Evolutionary conservation across 805 yeast genomes (phyloP).

Genomic region (Saccharomycopsis guyanensis): DNA sequence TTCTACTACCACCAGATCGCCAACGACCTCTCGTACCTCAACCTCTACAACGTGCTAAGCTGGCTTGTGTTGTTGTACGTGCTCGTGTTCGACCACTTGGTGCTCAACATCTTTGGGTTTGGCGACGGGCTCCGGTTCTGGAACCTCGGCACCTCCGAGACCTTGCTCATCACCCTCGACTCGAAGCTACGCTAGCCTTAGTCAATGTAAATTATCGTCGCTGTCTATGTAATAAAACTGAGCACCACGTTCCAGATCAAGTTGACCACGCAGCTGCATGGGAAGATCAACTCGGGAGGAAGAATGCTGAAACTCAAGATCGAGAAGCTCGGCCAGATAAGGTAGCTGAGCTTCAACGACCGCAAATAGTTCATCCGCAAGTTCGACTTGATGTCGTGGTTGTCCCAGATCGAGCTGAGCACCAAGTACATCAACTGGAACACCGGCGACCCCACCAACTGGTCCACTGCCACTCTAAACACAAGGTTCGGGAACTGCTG

Average conservation of each 20-base stretch:
- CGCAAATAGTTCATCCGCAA: conserved; percentile 35
- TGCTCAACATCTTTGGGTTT: conserved; percentile 10
- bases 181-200: neutral
- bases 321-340: conserved; percentile 56
- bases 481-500: conserved; percentile 30
- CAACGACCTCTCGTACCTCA: conserved; percentile 18
- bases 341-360: conserved; percentile 44
- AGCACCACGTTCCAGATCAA: conserved; percentile 50
- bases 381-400: conserved; percentile 29
- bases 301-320: conserved; percentile 41
- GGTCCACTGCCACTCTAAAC: conserved; percentile 43
- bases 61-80: conserved; percentile 18
- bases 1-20: conserved; percentile 20
- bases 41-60: conserved; percentile 12
- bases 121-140: conserved; percentile 1
- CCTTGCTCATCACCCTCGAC: neutral
- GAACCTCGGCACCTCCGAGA: neutral
- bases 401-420: conserved; percentile 50
- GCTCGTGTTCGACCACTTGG: conserved; percentile 8
- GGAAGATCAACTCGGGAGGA: conserved; percentile 45
- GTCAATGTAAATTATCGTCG: neutral
- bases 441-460: conserved; percentile 43
- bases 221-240: conserved; percentile 27
- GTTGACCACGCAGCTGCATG: conserved; percentile 49
- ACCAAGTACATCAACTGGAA: conserved; percentile 47